Evolutionary conservation across 2,329 filamentous ascomycete genomes (phyloP), one percentile per base, ranked within the genome.

Genomic region (Fusarium ambrosium): DNA sequence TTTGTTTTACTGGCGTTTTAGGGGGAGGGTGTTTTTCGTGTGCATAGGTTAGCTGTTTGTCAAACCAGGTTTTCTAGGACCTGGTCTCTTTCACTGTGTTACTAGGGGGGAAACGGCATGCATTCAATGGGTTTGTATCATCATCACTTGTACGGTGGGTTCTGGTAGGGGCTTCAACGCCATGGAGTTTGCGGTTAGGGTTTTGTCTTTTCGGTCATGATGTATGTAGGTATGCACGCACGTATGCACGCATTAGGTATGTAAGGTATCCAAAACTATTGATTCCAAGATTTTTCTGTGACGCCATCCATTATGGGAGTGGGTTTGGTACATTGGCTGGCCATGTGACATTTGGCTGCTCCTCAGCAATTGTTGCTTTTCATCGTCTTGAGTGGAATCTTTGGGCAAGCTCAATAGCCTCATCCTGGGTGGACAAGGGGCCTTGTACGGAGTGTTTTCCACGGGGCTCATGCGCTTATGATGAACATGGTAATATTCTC

Each of bases 161-260:
- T 53, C 48, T 53, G 48, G 48, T 4, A 20, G 27, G 27, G 48
- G 48, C 48, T 53, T 53, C 48, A 32, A 53, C 27, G 48, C 48
- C 48, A 32, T 20, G 48, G 48, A 53, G 48, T 53, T 53, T 53
- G 27, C 1, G 48, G 48, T 32, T 3, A 13, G 6, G 48, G 27
- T 29, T 60, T 29, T 60, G 34, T 24, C 13, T 36, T 59, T 59
- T 34, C 27, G 55, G 29, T 41, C 20, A 60, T 41, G 32, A 32
- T 62, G 58, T 61, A 61, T 61, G 58, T n/a, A 62, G 29, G 59
- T 48, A 62, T 43, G 59, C 59, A 62, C 41, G 59, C 27, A 62
- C 22, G 59, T 36, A 62, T 18, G 59, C 32, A 62, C 29, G 59
- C 56, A 59, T 39, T 37, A 24, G 41, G 24, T 16, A 20, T 34